These are phyloP conservation scores for Cryptosporidium ryanae DNA, from an alignment of 169 alveolate species.

Conservation along the genomic window DNA sequence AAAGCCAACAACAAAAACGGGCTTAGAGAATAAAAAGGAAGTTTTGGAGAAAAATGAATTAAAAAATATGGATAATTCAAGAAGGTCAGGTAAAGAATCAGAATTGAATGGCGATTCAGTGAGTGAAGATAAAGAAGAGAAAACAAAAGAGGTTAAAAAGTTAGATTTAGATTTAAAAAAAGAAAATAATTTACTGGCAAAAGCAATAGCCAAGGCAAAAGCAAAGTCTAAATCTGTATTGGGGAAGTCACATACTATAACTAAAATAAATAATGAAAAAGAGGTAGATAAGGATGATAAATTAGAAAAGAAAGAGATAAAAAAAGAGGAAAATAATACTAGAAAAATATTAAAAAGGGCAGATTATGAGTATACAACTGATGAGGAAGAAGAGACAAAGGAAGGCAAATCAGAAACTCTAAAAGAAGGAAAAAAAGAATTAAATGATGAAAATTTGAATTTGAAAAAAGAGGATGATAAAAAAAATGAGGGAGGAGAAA, in stretches of 20 bases:
- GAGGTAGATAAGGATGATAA: not conserved
- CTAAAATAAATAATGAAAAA: not conserved
- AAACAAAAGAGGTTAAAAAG: not conserved
- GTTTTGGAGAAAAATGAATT: not conserved
- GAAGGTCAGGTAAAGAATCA: not conserved
- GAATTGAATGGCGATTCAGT: not conserved
- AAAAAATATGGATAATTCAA: not conserved
- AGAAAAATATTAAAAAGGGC: not conserved
- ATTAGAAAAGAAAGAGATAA: not conserved
- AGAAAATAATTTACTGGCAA: not conserved
- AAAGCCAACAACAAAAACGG: conserved; percentile 22
- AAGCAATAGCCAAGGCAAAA: not conserved
- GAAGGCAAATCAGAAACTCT: not conserved
- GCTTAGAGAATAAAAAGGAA: conserved; percentile 14
- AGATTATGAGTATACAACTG: not conserved
- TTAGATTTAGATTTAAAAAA: not conserved
- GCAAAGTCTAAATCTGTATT: not conserved
- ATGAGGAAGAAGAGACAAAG: not conserved
- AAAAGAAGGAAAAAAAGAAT: too few relatives aligned
- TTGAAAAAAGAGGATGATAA: not conserved
- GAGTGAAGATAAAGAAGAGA: not conserved
- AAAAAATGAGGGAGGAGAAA: not conserved
- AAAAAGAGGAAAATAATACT: not conserved
- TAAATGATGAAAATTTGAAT: too few relatives aligned
- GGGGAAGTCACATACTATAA: not conserved